Evolutionary conservation across 306 rosid genomes (phyloP).

Genomic region (Cucumis cinereus): DNA sequence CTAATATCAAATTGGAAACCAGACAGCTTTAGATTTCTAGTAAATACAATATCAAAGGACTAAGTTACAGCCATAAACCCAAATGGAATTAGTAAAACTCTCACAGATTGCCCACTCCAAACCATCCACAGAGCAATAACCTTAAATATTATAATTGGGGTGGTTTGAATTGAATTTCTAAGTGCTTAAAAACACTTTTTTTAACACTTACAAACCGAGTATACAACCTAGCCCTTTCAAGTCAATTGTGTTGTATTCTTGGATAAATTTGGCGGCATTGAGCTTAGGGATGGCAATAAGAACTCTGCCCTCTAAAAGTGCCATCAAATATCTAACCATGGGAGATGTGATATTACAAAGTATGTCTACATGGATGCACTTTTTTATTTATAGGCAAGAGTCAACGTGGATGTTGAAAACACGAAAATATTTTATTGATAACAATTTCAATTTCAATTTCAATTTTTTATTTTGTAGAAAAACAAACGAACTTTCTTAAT

Average conservation of each 20-base stretch:
- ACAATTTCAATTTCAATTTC: no score
- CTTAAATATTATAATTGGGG: not conserved
- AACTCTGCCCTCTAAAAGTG: not conserved
- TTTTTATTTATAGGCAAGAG: not conserved
- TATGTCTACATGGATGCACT: not conserved
- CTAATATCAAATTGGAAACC: not conserved
- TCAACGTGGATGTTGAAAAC: not conserved
- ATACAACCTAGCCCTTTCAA: not conserved
- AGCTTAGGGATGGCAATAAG: not conserved
- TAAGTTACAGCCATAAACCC: not conserved
- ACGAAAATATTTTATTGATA: not conserved
- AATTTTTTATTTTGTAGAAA: no score
- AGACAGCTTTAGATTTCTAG: not conserved
- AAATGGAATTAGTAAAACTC: no score
- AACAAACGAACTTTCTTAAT: no score
- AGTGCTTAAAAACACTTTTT: no score
- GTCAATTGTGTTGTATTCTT: not conserved
- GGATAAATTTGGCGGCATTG: no score
- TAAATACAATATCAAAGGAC: not conserved
- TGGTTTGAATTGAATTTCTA: no score
- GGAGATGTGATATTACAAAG: not conserved
- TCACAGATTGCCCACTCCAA: not conserved
- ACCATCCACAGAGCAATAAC: not conserved
- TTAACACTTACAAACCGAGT: no score
- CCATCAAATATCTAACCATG: not conserved